Percentiles rank a stretch among this genome's conserved stretches.
Conservation (phyloP, 2,329 filamentous ascomycete species). For the Colletotrichum melonis region DNA sequence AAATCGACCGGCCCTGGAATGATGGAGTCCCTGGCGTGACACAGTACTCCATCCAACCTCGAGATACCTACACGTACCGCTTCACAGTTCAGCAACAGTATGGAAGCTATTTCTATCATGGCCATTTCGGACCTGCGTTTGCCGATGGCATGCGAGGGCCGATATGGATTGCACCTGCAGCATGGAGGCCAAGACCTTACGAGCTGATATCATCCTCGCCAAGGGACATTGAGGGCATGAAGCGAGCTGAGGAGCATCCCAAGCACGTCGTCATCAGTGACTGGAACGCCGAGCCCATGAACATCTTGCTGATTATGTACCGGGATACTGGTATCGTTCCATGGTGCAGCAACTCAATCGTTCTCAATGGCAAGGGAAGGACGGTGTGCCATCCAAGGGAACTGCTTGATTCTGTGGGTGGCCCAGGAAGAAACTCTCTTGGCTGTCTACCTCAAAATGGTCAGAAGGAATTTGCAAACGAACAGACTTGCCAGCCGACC, state of each 20-base stretch:
- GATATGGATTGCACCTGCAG: slow-evolving; percentile 27
- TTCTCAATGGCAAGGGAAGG: slow-evolving; percentile 27
- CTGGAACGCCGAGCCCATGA: slow-evolving; percentile 31
- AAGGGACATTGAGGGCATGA: slow-evolving; percentile 17
- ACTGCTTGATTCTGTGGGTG: slow-evolving; percentile 13
- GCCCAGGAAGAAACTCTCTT: slow-evolving; percentile 8
- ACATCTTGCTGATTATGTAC: slow-evolving; percentile 25
- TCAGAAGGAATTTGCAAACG: slow-evolving; percentile 15
- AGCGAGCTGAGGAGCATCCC: slow-evolving; percentile 10
- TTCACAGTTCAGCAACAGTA: slow-evolving; percentile 28
- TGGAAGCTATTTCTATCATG: slow-evolving; percentile 28
- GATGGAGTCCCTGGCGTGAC: slow-evolving; percentile 28
- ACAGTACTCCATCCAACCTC: slow-evolving; percentile 28
- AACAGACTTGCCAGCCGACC: slow-evolving; percentile 12
- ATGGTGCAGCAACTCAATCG: slow-evolving; percentile 31
- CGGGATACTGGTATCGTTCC: slow-evolving; percentile 24
- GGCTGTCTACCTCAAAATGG: slow-evolving; percentile 10
- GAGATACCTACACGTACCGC: slow-evolving; percentile 26
- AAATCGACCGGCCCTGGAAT: slow-evolving; percentile 30
- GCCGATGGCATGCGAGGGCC: slow-evolving; percentile 33
- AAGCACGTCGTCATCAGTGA: slow-evolving; percentile 30
- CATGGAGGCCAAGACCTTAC: slow-evolving; percentile 27
- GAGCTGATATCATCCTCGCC: slow-evolving; percentile 19
- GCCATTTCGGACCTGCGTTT: slow-evolving; percentile 21
- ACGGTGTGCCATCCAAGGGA: slow-evolving; percentile 4